These are phyloP conservation scores for Penicillium diatomitis DNA, from an alignment of 495 filamentous ascomycete species.

Conservation along the genomic window DNA sequence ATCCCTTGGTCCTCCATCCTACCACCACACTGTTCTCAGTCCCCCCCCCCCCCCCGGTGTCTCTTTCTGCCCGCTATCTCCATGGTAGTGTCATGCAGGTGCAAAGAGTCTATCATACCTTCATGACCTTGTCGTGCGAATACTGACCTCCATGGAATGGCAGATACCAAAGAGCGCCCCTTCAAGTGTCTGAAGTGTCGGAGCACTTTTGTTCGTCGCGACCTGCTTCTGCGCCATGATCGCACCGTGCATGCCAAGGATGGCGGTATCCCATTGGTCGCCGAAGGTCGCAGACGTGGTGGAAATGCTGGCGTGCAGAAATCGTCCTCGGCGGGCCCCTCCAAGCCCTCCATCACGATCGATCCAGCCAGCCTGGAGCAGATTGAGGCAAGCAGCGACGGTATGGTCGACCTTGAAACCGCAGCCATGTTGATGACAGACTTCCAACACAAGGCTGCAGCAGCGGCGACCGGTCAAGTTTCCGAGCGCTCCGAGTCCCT, in stretches of 20 bases:
- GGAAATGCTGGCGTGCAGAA: slow-evolving; percentile 45
- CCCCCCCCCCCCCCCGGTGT: too few species aligned
- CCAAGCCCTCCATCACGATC: slow-evolving; percentile 74
- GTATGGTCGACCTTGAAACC: slow-evolving; percentile 94
- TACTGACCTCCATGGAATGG: neutral
- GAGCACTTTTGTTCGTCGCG: slow-evolving; percentile 96
- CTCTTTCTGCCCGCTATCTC: too few species aligned
- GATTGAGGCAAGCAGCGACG: slow-evolving; percentile 88
- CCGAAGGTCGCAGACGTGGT: slow-evolving; percentile 84
- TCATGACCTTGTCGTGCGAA: neutral
- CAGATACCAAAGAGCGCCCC: slow-evolving; percentile 97
- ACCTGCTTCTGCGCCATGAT: slow-evolving; percentile 92
- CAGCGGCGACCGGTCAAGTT: slow-evolving; percentile 64
- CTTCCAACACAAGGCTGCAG: slow-evolving; percentile 92
- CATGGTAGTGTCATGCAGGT: too few species aligned
- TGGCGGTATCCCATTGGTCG: slow-evolving; percentile 88
- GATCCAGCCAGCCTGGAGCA: slow-evolving; percentile 88
- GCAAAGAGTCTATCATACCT: too few species aligned
- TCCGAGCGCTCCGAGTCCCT: slow-evolving; percentile 67
- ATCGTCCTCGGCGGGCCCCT: slow-evolving; percentile 56
- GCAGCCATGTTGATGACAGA: slow-evolving; percentile 99
- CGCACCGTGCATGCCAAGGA: slow-evolving; percentile 98
- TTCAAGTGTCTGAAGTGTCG: slow-evolving; percentile 98
- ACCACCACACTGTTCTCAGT: too few species aligned
- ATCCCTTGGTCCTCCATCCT: too few species aligned